Evolutionary conservation across 2,329 filamentous ascomycete genomes (phyloP).

Genomic region (Dryadomyces quercivorus): DNA sequence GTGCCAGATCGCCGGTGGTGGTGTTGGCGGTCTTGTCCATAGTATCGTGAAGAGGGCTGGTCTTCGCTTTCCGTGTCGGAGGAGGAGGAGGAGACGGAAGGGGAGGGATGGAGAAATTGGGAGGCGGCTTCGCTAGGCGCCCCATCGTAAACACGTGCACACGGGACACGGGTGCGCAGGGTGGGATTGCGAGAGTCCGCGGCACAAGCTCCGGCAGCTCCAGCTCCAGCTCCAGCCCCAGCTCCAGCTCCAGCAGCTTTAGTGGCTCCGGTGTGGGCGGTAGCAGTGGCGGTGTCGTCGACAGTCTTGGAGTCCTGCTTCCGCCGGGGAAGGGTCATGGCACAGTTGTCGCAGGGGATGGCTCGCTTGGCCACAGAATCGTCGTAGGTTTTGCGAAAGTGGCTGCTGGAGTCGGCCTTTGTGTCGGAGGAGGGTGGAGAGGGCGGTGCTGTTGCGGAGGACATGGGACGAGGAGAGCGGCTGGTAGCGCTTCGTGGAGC

Average conservation of each 20-base stretch:
- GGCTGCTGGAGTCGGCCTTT: slow-evolving; percentile 36
- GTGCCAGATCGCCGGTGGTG: slow-evolving; percentile 27
- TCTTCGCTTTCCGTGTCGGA: slow-evolving; percentile 41
- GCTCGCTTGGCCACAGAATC: slow-evolving; percentile 52
- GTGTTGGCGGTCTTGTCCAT: slow-evolving; percentile 4
- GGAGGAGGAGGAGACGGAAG: slow-evolving; percentile 21
- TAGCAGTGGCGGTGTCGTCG: slow-evolving; percentile 11
- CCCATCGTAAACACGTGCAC: slow-evolving; percentile 41
- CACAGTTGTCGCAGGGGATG: slow-evolving; percentile 56
- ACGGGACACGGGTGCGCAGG: slow-evolving; percentile 47
- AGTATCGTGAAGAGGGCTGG: slow-evolving; percentile 18
- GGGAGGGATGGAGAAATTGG: slow-evolving; percentile 37
- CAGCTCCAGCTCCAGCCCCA: too few species aligned
- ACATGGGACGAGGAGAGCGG: slow-evolving; percentile 4
- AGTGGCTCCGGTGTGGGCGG: neutral
- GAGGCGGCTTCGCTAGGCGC: slow-evolving; percentile 28
- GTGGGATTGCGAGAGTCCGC: slow-evolving; percentile 38
- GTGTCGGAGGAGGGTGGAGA: neutral
- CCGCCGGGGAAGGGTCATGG: slow-evolving; percentile 48
- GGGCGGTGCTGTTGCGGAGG: slow-evolving; percentile 23
- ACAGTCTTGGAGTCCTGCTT: slow-evolving; percentile 17
- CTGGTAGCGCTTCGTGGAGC: neutral
- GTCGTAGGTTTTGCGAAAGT: slow-evolving; percentile 50
- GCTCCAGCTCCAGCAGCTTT: too few species aligned
- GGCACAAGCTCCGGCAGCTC: neutral